phyloP scores from a whole-genome alignment of 2,329 filamentous ascomycete genomes.

The Ophiostoma ulmi region DNA sequence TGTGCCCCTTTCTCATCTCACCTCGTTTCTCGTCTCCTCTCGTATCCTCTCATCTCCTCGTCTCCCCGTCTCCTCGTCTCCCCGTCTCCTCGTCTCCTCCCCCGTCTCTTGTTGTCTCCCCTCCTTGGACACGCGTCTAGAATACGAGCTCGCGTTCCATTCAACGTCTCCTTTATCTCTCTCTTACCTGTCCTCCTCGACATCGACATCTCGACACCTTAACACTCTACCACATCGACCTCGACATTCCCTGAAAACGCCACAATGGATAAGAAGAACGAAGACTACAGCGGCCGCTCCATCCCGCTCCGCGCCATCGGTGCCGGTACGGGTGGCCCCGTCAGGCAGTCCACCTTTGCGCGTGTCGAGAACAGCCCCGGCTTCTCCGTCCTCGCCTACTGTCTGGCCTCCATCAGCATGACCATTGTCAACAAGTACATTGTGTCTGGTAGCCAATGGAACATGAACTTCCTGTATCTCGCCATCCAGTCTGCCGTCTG shows the following conservation, averaged over 20 bases:
- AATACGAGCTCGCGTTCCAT: constrained; percentile 3
- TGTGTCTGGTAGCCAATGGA: constrained; percentile 83
- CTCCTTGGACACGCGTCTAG: constrained; percentile 12
- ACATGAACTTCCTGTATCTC: constrained; percentile 93
- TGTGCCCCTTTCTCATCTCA: not conserved
- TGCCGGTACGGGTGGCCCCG: not conserved
- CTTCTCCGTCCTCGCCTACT: constrained; percentile 83
- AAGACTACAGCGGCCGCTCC: constrained; percentile 54
- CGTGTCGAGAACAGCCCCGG: constrained; percentile 68
- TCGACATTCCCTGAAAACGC: not conserved
- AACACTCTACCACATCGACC: not conserved
- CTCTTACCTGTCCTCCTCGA: not conserved
- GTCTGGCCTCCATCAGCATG: constrained; percentile 95
- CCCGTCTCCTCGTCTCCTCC: constrained; percentile 20
- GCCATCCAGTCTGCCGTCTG: constrained; percentile 90
- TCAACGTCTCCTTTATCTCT: not conserved
- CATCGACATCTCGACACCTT: not conserved
- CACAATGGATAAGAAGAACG: constrained; percentile 75
- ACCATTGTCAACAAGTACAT: constrained; percentile 99
- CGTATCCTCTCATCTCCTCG: not conserved
- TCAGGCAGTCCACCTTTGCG: constrained; percentile 32
- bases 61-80: constrained; percentile 21
- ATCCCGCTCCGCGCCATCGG: constrained; percentile 34
- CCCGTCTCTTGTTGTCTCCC: not conserved
- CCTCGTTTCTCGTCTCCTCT: constrained; percentile 8